phyloP scores from a whole-genome alignment of 2,329 filamentous ascomycete species.

The Neonectria coccinea region DNA sequence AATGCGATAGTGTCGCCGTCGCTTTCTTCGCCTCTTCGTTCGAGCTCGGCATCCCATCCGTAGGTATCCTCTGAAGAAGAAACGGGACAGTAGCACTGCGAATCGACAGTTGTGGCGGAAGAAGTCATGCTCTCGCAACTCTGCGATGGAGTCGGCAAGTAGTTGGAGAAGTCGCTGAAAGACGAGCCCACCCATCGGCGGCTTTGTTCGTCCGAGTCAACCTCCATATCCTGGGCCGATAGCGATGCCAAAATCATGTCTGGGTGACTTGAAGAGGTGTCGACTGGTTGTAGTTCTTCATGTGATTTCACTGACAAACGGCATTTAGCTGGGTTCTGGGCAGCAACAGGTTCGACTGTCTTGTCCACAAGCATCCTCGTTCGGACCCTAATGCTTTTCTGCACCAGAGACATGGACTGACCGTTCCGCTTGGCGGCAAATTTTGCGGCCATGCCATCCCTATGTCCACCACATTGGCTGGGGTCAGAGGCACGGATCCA shows the following conservation, averaged over 20 bases:
- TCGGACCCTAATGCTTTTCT: conserved; percentile 43
- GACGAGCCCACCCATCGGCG: conserved; percentile 20
- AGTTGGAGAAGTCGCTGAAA: conserved; percentile 53
- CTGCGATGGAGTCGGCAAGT: conserved; percentile 50
- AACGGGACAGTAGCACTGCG: conserved; percentile 32
- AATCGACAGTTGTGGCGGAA: conserved; percentile 28
- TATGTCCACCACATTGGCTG: conserved; percentile 47
- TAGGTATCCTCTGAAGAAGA: conserved; percentile 56
- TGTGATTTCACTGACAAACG: conserved; percentile 20
- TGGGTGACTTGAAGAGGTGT: conserved; percentile 13
- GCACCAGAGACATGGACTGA: conserved; percentile 37
- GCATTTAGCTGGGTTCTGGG: conserved; percentile 10
- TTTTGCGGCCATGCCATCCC: conserved; percentile 64
- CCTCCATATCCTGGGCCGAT: conserved; percentile 22
- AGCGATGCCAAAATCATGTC: conserved; percentile 18
- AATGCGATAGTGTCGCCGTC: conserved; percentile 35
- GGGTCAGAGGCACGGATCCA: conserved; percentile 36
- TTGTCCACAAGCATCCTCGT: conserved; percentile 33
- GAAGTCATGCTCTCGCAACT: conserved; percentile 32
- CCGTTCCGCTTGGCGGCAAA: conserved; percentile 37
- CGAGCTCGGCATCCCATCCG: conserved; percentile 65
- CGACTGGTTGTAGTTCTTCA: conserved; percentile 7
- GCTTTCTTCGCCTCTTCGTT: conserved; percentile 34
- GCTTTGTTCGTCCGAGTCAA: conserved; percentile 14
- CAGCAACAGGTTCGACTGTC: conserved; percentile 19